phyloP scores from a whole-genome alignment of 192 early-diverging fungal genomes.

The Gonapodya prolifera region DNA sequence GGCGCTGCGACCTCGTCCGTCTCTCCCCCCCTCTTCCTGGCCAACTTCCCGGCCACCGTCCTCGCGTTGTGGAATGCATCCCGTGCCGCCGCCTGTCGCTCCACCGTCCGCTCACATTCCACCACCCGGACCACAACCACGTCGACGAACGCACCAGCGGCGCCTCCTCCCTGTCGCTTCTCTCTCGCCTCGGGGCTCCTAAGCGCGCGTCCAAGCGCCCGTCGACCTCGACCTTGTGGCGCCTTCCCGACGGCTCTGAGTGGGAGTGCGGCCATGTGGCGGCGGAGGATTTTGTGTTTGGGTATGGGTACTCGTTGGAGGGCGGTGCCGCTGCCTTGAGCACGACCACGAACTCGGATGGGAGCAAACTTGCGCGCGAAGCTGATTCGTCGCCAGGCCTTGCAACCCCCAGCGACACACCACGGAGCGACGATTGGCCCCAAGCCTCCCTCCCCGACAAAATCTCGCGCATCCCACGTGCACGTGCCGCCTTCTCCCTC shows the following conservation, averaged over 20 bases:
- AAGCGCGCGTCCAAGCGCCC: too few species aligned
- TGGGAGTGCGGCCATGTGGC: not conserved
- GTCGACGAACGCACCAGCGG: not conserved
- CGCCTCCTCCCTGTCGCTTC: not conserved
- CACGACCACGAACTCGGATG: too few species aligned
- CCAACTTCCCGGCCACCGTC: not conserved
- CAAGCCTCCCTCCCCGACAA: too few species aligned
- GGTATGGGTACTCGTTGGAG: not conserved
- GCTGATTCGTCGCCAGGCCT: too few species aligned
- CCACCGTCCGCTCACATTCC: not conserved
- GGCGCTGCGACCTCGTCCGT: not conserved
- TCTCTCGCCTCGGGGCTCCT: too few species aligned
- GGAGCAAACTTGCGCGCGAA: too few species aligned
- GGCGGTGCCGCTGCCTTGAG: too few species aligned
- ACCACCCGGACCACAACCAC: not conserved
- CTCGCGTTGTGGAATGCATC: not conserved
- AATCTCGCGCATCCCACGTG: too few species aligned
- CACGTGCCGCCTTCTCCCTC: too few species aligned
- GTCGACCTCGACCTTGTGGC: not conserved
- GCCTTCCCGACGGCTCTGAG: not conserved
- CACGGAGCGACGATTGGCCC: too few species aligned
- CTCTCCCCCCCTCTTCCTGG: not conserved
- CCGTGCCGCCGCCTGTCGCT: not conserved
- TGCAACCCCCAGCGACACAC: too few species aligned
- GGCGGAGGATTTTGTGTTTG: not conserved